Evolutionary conservation across 768 basidiomycete genomes (phyloP).

Genomic region (Rhodotorula sphaerocarpa): DNA sequence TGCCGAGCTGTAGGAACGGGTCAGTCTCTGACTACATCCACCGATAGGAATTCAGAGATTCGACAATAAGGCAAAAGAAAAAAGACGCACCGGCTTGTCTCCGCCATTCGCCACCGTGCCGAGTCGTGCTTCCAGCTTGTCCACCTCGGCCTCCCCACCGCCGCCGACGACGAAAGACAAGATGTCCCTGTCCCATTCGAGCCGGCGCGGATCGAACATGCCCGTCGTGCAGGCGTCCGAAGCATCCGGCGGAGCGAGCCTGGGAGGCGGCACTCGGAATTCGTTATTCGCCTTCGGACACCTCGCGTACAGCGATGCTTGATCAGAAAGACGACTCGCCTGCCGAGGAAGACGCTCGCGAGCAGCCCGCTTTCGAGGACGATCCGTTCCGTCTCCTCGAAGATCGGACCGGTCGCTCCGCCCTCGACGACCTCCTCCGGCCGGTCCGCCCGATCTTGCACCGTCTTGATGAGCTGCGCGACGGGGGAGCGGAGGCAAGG

Average conservation of each 20-base stretch:
- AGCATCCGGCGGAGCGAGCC: conserved; percentile 9
- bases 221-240: conserved; percentile 22
- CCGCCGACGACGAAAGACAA: conserved; percentile 7
- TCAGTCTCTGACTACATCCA: background rate
- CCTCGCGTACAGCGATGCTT: background rate
- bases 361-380: conserved; percentile 13
- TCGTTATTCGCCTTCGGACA: too few species aligned
- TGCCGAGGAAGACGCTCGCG: conserved; percentile 13
- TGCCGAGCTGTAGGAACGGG: conserved; percentile 13
- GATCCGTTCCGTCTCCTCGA: conserved; percentile 6
- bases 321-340: background rate
- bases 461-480: conserved; percentile 6
- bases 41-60: too few species aligned
- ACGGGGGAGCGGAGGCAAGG: background rate
- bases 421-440: background rate
- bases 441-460: background rate
- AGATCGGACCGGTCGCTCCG: background rate
- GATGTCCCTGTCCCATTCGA: conserved; percentile 18
- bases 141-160: background rate
- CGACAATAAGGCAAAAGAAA: too few species aligned
- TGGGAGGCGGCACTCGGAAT: background rate
- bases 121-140: background rate
- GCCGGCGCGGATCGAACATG: conserved; percentile 1
- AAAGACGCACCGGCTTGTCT: conserved; percentile 1
- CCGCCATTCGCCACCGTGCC: conserved; percentile 13